A percentile compares a stretch with the other conserved stretches of the same genome.
Evolutionary conservation across 2,329 filamentous ascomycete species (phyloP).

Genomic region (Xylariaceae sp.): DNA sequence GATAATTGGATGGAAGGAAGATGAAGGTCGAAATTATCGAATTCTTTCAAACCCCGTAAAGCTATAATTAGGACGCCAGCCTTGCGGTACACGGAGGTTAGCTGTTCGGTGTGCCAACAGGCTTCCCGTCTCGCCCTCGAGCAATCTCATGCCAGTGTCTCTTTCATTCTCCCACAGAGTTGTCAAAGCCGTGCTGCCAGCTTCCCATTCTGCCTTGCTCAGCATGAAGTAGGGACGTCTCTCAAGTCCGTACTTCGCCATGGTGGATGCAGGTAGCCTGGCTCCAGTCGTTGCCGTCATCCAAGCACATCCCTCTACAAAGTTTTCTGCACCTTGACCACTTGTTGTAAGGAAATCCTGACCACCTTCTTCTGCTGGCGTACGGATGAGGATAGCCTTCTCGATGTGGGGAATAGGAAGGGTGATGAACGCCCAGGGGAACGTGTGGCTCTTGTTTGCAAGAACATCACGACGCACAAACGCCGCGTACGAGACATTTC

Average conservation of each 20-base stretch:
- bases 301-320: conserved; percentile 11
- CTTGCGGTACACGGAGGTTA: too few relatives aligned
- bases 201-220: not conserved
- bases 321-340: not conserved
- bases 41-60: too few relatives aligned
- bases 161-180: conserved; percentile 7
- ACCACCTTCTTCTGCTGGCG: conserved; percentile 5
- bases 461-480: conserved; percentile 14
- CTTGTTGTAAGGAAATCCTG: conserved; percentile 8
- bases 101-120: conserved; percentile 3
- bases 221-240: not conserved
- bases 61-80: too few relatives aligned
- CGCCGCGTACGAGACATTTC: not conserved
- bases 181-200: not conserved
- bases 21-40: too few relatives aligned
- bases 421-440: conserved; percentile 1
- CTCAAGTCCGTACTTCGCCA: not conserved
- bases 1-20: too few relatives aligned
- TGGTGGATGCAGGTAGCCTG: conserved; percentile 4
- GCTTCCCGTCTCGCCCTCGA: conserved; percentile 9
- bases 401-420: not conserved
- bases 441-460: not conserved
- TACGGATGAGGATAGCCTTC: conserved; percentile 5
- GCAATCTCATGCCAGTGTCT: conserved; percentile 1
- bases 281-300: conserved; percentile 1